Conservation (phyloP, 352 stramenopile genomes). For the Thalassiosira mediterranea region DNA sequence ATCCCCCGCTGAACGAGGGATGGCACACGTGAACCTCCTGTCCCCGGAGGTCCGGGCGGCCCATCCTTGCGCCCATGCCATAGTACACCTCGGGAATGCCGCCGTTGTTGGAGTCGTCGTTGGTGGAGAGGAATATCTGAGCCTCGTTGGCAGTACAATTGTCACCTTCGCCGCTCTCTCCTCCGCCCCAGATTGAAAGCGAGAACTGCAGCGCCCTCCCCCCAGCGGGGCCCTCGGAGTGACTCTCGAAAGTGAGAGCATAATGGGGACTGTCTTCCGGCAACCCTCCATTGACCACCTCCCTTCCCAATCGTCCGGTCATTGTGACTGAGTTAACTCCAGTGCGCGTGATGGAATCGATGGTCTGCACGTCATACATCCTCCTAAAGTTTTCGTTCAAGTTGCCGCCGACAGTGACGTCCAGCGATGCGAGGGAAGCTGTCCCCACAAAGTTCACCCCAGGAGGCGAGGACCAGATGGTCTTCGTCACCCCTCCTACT, state of each 20-base stretch:
- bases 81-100: slow-evolving; percentile 55
- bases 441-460: slow-evolving; percentile 53
- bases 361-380: slow-evolving; percentile 47
- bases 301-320: slow-evolving; percentile 27
- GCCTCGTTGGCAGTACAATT: slow-evolving; percentile 28
- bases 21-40: slow-evolving; percentile 43
- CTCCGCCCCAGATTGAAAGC: slow-evolving; percentile 18
- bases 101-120: neutral
- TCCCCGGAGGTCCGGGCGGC: slow-evolving; percentile 30
- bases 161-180: neutral
- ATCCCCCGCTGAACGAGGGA: slow-evolving; percentile 6
- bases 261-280: slow-evolving; percentile 21
- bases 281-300: slow-evolving; percentile 27
- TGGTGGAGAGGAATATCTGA: slow-evolving; percentile 29
- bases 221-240: neutral
- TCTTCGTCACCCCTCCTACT: neutral
- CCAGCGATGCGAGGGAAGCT: slow-evolving; percentile 7
- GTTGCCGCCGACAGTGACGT: neutral
- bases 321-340: slow-evolving; percentile 23
- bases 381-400: slow-evolving; percentile 9
- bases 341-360: slow-evolving; percentile 36
- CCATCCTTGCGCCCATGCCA: slow-evolving; percentile 39
- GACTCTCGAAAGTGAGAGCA: slow-evolving; percentile 21
- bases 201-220: slow-evolving; percentile 7
- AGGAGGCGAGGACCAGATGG: slow-evolving; percentile 43